These are phyloP conservation scores for Mediolabrus comicus DNA, from an alignment of 108 stramenopile species.

Conservation along the genomic window DNA sequence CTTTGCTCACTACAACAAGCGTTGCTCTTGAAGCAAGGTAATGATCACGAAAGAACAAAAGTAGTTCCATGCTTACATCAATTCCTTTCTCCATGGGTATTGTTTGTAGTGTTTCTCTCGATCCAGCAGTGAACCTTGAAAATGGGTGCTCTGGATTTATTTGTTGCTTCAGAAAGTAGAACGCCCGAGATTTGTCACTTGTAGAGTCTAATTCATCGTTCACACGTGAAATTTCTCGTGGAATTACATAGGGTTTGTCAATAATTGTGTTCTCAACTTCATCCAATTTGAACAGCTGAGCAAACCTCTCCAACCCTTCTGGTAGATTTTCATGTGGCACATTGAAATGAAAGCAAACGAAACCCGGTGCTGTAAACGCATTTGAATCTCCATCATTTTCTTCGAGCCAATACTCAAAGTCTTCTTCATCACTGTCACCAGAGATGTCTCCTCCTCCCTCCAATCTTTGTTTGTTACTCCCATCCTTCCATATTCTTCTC, in stretches of 20 bases:
- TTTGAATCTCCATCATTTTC: conserved; percentile 71
- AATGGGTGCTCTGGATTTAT: conserved; percentile 75
- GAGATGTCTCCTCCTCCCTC: not conserved
- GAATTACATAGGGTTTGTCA: conserved; percentile 30
- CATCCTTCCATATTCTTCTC: conserved; percentile 55
- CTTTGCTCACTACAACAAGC: conserved; percentile 62
- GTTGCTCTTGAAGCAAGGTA: conserved; percentile 63
- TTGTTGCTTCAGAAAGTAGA: conserved; percentile 60
- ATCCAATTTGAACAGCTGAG: conserved; percentile 47
- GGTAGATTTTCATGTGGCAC: conserved; percentile 44
- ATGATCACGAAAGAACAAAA: conserved; percentile 55
- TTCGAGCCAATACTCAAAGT: conserved; percentile 72
- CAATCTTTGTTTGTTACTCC: not conserved
- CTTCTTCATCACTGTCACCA: conserved; percentile 16
- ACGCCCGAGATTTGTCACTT: conserved; percentile 40
- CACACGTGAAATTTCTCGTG: conserved; percentile 67
- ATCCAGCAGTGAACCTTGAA: conserved; percentile 58
- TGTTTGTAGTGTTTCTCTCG: conserved; percentile 55
- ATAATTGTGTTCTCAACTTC: conserved; percentile 43
- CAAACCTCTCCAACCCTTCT: conserved; percentile 65
- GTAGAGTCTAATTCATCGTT: conserved; percentile 67
- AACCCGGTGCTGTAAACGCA: conserved; percentile 68
- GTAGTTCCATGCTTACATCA: conserved; percentile 47
- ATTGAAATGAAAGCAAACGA: conserved; percentile 79
- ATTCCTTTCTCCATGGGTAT: conserved; percentile 46